phyloP scores from a whole-genome alignment of 2,329 filamentous ascomycete species.

The Neopestalotiopsis rosae region DNA sequence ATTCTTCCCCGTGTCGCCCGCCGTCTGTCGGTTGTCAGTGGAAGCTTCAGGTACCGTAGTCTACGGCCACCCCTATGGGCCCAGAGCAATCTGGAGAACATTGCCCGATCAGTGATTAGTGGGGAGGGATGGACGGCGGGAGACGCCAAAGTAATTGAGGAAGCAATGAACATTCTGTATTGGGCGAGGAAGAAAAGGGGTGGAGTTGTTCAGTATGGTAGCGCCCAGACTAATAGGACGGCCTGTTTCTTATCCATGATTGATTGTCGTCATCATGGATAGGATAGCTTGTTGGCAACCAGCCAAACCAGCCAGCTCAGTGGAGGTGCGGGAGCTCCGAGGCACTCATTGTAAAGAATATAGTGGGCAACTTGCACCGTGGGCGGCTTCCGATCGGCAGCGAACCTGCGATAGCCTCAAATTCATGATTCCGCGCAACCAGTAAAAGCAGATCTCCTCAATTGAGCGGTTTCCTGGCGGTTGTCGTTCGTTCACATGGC shows the following conservation, averaged over 20 bases:
- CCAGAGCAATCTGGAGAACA: conserved; percentile 6
- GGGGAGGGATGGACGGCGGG: background rate
- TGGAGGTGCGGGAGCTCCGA: conserved; percentile 12
- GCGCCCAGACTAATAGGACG: background rate
- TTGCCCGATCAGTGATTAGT: conserved; percentile 10
- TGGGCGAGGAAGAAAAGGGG: conserved; percentile 8
- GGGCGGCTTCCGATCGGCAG: background rate
- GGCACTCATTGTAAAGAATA: conserved; percentile 2
- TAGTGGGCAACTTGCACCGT: background rate
- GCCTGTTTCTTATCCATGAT: conserved; percentile 2
- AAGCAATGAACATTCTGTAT: conserved; percentile 12
- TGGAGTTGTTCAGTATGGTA: background rate
- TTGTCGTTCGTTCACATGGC: background rate
- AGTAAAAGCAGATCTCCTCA: background rate
- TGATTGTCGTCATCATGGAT: conserved; percentile 13
- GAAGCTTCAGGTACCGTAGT: background rate
- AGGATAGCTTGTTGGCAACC: background rate
- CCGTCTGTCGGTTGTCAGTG: conserved; percentile 1
- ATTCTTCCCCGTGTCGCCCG: background rate
- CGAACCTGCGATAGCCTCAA: background rate
- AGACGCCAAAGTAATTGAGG: conserved; percentile 3
- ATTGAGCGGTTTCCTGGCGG: background rate
- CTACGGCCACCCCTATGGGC: conserved; percentile 3
- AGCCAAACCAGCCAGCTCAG: background rate
- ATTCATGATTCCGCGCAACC: background rate